phyloP scores from a whole-genome alignment of 2,329 filamentous ascomycete species.

The Hypocrella siamensis region DNA sequence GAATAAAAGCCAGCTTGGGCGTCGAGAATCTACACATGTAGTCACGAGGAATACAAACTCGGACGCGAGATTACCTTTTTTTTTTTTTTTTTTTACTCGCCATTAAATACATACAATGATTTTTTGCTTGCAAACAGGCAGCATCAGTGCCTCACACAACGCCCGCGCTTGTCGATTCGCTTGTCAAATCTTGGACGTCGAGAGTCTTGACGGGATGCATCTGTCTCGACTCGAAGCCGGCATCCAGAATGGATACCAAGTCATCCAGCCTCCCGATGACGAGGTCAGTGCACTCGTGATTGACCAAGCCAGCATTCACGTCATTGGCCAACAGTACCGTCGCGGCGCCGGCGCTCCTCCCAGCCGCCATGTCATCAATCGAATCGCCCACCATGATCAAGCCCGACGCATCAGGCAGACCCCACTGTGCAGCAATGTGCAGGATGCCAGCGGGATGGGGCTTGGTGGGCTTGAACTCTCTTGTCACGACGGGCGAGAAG shows the following conservation, averaged over 20 bases:
- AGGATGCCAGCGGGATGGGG: conserved; percentile 77
- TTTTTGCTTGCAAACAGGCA: too few relatives aligned
- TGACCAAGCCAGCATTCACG: conserved; percentile 54
- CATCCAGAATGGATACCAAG: conserved; percentile 57
- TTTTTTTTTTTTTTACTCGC: too few relatives aligned
- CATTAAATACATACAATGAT: too few relatives aligned
- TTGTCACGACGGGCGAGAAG: conserved; percentile 70
- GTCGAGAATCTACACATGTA: neutral
- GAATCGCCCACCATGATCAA: conserved; percentile 61
- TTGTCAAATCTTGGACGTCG: neutral
- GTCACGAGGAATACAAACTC: too few relatives aligned
- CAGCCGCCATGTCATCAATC: conserved; percentile 86
- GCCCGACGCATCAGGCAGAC: conserved; percentile 31
- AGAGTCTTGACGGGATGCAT: conserved; percentile 3
- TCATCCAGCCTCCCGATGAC: conserved; percentile 61
- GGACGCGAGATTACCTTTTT: too few relatives aligned
- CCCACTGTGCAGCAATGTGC: conserved; percentile 71
- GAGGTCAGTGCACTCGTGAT: conserved; percentile 63
- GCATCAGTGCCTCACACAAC: too few relatives aligned
- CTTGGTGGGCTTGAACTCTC: conserved; percentile 72
- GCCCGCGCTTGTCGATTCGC: conserved; percentile 3
- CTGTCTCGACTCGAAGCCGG: conserved; percentile 48
- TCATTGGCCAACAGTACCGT: conserved; percentile 81
- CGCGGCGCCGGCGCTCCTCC: conserved; percentile 65
- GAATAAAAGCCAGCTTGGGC: too few relatives aligned